Evolutionary conservation across 2,329 filamentous ascomycete genomes (phyloP).

Genomic region (Samsoniella hepiali): DNA sequence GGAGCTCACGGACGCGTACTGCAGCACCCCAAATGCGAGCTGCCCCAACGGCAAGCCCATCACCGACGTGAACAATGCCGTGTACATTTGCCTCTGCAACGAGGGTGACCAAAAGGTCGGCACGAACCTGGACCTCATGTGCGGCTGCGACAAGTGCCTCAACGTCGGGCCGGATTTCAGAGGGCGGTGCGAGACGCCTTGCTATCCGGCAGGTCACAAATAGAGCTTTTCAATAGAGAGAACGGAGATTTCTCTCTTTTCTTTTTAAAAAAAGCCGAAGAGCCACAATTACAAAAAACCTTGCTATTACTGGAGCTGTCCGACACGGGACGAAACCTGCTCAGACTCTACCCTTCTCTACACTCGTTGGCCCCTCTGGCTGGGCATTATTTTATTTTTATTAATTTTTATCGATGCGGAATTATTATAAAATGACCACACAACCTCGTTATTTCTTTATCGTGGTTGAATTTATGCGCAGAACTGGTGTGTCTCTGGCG

Average conservation of each 20-base stretch:
- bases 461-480: neutral
- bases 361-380: slow-evolving; percentile 3
- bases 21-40: slow-evolving; percentile 34
- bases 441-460: neutral
- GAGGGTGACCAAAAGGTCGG: slow-evolving; percentile 32
- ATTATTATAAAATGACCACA: neutral
- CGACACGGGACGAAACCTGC: neutral
- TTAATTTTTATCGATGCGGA: neutral
- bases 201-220: slow-evolving; percentile 20
- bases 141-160: slow-evolving; percentile 39
- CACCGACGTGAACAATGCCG: slow-evolving; percentile 31
- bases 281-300: neutral
- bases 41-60: slow-evolving; percentile 32
- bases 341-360: slow-evolving; percentile 5
- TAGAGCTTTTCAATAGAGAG: neutral
- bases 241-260: neutral
- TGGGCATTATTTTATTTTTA: neutral
- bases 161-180: slow-evolving; percentile 39
- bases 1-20: slow-evolving; percentile 36
- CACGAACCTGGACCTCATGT: slow-evolving; percentile 36
- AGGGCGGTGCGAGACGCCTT: slow-evolving; percentile 38
- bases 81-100: slow-evolving; percentile 40
- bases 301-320: neutral
- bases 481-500: neutral
- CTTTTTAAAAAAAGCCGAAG: neutral